These are phyloP conservation scores for Jatropha curcas DNA, from an alignment of 345 rosid genomes.

Conservation along the genomic window DNA sequence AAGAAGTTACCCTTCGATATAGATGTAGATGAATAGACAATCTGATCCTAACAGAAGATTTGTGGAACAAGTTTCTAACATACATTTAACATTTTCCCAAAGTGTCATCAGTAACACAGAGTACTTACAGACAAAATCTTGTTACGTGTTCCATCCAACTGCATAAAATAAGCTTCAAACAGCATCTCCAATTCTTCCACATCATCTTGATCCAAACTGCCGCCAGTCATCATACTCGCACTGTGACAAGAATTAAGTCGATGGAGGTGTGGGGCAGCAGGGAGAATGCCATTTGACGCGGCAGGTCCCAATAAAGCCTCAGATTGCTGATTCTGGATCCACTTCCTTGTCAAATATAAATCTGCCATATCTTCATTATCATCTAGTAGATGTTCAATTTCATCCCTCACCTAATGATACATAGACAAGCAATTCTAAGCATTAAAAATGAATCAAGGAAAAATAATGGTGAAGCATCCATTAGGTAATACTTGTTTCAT, in stretches of 20 bases:
- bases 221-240: slow-evolving; percentile 61
- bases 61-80: background rate
- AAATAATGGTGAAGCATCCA: background rate
- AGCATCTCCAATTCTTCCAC: slow-evolving; percentile 94
- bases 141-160: slow-evolving; percentile 90
- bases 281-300: slow-evolving; percentile 41
- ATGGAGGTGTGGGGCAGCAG: slow-evolving; percentile 36
- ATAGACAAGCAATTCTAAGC: background rate
- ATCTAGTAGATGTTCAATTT: slow-evolving; percentile 78
- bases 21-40: too few relatives aligned
- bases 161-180: slow-evolving; percentile 93
- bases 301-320: slow-evolving; percentile 53
- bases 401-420: slow-evolving; percentile 85
- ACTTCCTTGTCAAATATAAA: slow-evolving; percentile 75
- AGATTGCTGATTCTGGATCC: slow-evolving; percentile 71
- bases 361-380: slow-evolving; percentile 92
- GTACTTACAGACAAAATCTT: slow-evolving; percentile 80
- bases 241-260: slow-evolving; percentile 59
- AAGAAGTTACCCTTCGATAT: background rate
- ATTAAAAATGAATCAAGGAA: background rate
- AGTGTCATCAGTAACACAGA: background rate
- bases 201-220: slow-evolving; percentile 48
- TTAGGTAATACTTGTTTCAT: background rate
- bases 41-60: background rate
- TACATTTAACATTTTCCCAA: background rate